Percentiles rank a stretch among this genome's conserved stretches.
Evolutionary conservation across 495 filamentous ascomycete genomes (phyloP).

Genomic region (Amniculicola lignicola): DNA sequence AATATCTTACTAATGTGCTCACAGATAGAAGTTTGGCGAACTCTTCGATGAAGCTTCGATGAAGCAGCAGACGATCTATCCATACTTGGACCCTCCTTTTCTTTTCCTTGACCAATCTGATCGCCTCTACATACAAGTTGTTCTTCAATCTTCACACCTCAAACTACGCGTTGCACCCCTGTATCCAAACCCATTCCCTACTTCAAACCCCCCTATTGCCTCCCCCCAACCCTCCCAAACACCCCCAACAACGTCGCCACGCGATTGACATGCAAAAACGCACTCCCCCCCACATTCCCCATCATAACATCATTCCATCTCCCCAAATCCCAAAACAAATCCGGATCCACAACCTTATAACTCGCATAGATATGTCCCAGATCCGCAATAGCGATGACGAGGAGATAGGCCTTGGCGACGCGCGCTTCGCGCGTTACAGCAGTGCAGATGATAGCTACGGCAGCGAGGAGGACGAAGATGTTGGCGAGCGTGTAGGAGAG

Average conservation of each 20-base stretch:
- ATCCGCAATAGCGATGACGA: constrained; percentile 17
- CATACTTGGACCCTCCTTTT: too few species aligned
- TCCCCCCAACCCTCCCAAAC: constrained; percentile 24
- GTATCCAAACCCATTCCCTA: too few species aligned
- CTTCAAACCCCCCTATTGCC: too few species aligned
- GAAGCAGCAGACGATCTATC: too few species aligned
- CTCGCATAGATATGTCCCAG: constrained; percentile 24
- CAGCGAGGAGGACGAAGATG: constrained; percentile 21
- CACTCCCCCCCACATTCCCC: constrained; percentile 25
- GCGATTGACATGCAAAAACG: constrained; percentile 27
- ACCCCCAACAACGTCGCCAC: constrained; percentile 15
- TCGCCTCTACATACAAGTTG: too few species aligned
- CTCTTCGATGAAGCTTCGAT: too few species aligned
- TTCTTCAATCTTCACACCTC: too few species aligned
- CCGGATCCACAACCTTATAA: constrained; percentile 17
- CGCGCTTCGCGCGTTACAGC: constrained; percentile 20
- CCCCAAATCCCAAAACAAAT: constrained; percentile 9
- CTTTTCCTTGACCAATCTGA: too few species aligned
- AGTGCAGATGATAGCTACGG: constrained; percentile 16
- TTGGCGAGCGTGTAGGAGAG: constrained; percentile 21
- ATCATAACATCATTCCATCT: constrained; percentile 24
- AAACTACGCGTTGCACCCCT: too few species aligned
- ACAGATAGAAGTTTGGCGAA: too few species aligned
- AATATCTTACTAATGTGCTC: too few species aligned
- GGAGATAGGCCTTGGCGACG: constrained; percentile 19